Evolutionary conservation across 2,329 filamentous ascomycete genomes (phyloP).

Genomic region (Sphaerostilbella broomeana): DNA sequence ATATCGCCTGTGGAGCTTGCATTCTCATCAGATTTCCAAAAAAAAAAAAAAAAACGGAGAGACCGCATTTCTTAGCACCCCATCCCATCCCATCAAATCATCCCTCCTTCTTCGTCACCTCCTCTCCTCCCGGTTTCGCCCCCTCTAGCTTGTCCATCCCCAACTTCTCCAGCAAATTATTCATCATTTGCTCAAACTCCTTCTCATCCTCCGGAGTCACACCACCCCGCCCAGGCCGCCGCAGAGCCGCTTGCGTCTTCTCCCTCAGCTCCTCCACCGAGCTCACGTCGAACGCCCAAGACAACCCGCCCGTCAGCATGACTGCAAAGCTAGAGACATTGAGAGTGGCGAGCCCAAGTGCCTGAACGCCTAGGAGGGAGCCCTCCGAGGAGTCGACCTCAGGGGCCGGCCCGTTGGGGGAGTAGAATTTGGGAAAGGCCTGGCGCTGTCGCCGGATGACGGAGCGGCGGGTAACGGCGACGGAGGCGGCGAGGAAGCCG

Average conservation of each 20-base stretch:
- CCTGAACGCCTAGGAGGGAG: slow-evolving; percentile 67
- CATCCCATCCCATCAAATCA: too few relatives aligned
- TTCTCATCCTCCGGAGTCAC: slow-evolving; percentile 45
- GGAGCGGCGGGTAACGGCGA: slow-evolving; percentile 64
- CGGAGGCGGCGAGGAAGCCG: slow-evolving; percentile 66
- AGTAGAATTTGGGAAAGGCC: slow-evolving; percentile 65
- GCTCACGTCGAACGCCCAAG: slow-evolving; percentile 74
- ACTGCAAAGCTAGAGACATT: slow-evolving; percentile 74
- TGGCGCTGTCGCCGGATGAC: slow-evolving; percentile 56
- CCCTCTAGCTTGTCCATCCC: slow-evolving; percentile 33
- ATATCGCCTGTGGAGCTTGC: neutral
- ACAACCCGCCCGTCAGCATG: slow-evolving; percentile 63
- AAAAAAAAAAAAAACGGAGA: too few relatives aligned
- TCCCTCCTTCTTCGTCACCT: too few relatives aligned
- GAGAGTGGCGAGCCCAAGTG: slow-evolving; percentile 77
- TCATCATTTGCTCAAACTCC: slow-evolving; percentile 56
- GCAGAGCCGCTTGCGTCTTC: slow-evolving; percentile 38
- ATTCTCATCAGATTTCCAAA: too few relatives aligned
- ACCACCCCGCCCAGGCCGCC: slow-evolving; percentile 26
- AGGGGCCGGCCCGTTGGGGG: slow-evolving; percentile 41
- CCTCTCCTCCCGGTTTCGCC: neutral
- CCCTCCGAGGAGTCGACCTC: slow-evolving; percentile 19
- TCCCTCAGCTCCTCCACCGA: slow-evolving; percentile 57
- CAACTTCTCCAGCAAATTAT: slow-evolving; percentile 48
- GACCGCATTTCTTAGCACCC: too few relatives aligned